Conservation (phyloP, 345 rosid species). For the Aquilaria yunnanensis region DNA sequence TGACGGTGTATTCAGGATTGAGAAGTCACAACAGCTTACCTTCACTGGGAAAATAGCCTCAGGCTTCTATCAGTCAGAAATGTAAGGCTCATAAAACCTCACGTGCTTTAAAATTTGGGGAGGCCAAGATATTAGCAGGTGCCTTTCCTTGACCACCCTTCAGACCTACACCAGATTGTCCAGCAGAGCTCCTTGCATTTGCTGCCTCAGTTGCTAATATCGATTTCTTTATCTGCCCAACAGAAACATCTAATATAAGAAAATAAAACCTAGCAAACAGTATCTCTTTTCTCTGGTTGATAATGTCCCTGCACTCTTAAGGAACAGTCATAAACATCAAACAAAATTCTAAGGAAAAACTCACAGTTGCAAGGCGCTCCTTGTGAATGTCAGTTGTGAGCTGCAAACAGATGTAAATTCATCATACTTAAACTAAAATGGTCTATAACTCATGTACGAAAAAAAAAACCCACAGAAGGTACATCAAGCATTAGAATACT, state of each 20-base stretch:
- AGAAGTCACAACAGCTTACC: slow-evolving; percentile 1
- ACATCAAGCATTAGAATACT: not conserved
- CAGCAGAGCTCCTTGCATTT: slow-evolving; percentile 36
- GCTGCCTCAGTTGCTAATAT: slow-evolving; percentile 42
- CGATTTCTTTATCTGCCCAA: slow-evolving; percentile 73
- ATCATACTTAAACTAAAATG: no score
- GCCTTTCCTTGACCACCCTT: slow-evolving; percentile 60
- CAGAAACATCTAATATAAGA: slow-evolving; percentile 1
- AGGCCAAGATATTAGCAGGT: slow-evolving; percentile 43
- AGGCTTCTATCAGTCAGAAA: slow-evolving; percentile 1
- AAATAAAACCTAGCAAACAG: no score
- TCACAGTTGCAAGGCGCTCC: slow-evolving; percentile 80
- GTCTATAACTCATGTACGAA: not conserved
- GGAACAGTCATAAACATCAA: slow-evolving; percentile 1
- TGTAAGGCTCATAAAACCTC: slow-evolving; percentile 19
- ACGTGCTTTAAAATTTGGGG: slow-evolving; percentile 45
- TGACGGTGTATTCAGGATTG: no score
- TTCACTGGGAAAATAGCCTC: slow-evolving; percentile 3
- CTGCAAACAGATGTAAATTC: slow-evolving; percentile 29
- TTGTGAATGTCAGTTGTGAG: slow-evolving; percentile 71
- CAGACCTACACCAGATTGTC: slow-evolving; percentile 47
- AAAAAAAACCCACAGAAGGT: slow-evolving; percentile 10
- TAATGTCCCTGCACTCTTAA: not conserved
- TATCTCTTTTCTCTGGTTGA: not conserved
- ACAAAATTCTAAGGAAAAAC: slow-evolving; percentile 21